phyloP scores from a whole-genome alignment of 306 rosid species.

The Quercus ilex region DNA sequence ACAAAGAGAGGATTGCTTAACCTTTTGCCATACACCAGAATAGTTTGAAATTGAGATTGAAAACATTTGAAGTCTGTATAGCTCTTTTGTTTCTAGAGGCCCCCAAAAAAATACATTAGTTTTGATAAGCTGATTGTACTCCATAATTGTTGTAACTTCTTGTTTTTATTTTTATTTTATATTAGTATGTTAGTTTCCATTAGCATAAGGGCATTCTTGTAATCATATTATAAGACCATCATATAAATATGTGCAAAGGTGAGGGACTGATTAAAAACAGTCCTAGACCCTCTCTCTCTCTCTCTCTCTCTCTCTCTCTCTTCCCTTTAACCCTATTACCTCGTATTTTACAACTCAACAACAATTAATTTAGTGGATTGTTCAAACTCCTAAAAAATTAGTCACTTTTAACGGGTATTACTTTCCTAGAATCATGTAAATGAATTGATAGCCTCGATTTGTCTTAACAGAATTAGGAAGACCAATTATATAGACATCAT shows the following conservation, averaged over 20 bases:
- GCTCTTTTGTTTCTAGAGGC: background rate
- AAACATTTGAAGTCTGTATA: background rate
- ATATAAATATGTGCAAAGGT: too few species aligned
- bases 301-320: too few species aligned
- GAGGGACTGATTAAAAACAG: too few species aligned
- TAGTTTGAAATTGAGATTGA: background rate
- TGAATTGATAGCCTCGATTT: too few species aligned
- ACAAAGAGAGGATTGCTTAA: background rate
- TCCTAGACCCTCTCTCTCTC: too few species aligned
- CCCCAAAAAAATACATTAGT: background rate
- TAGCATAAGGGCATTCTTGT: too few species aligned
- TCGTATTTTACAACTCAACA: too few species aligned
- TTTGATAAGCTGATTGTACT: background rate
- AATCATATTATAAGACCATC: too few species aligned
- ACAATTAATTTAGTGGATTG: background rate
- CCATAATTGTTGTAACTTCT: background rate
- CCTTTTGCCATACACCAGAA: background rate
- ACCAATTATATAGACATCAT: background rate
- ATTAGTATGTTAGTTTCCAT: too few species aligned
- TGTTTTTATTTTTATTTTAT: too few species aligned
- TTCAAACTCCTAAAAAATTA: background rate
- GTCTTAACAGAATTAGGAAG: background rate
- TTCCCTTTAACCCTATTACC: too few species aligned
- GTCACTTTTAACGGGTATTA: background rate
- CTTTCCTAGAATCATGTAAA: background rate